Evolutionary conservation across 305 asterid genomes (phyloP).

Genomic region (Lippia alba): DNA sequence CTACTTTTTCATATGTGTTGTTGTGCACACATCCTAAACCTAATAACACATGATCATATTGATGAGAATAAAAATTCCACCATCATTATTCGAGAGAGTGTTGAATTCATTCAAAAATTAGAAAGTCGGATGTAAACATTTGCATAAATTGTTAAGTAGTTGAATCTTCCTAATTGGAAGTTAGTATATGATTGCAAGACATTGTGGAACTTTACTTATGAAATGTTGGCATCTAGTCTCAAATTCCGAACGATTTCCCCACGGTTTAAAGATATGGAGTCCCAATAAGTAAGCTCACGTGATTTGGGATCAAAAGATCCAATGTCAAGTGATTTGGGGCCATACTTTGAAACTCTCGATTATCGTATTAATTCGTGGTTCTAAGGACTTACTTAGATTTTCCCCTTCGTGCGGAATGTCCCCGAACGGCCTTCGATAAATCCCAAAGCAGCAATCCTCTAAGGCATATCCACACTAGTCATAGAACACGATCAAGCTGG

Average conservation of each 20-base stretch:
- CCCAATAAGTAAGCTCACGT: neutral
- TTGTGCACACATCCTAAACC: neutral
- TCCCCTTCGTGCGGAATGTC: no score
- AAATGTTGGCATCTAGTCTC: neutral
- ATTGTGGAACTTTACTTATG: neutral
- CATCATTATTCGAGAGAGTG: neutral
- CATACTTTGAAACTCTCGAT: no score
- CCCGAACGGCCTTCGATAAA: no score
- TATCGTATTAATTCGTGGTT: no score
- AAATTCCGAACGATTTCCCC: neutral
- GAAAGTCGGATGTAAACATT: neutral
- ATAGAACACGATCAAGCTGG: no score
- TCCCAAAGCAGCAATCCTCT: no score
- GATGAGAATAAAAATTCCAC: neutral
- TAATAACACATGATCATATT: neutral
- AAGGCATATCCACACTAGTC: no score
- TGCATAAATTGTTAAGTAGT: neutral
- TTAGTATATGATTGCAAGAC: conserved; percentile 10
- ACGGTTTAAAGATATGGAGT: neutral
- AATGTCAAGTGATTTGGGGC: no score
- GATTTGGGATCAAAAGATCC: no score
- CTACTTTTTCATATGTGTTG: neutral
- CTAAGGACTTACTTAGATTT: no score
- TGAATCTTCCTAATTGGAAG: neutral
- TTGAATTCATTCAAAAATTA: neutral